Conservation (phyloP, 164 flowering plant genomes). For the Buxus sempervirens region DNA sequence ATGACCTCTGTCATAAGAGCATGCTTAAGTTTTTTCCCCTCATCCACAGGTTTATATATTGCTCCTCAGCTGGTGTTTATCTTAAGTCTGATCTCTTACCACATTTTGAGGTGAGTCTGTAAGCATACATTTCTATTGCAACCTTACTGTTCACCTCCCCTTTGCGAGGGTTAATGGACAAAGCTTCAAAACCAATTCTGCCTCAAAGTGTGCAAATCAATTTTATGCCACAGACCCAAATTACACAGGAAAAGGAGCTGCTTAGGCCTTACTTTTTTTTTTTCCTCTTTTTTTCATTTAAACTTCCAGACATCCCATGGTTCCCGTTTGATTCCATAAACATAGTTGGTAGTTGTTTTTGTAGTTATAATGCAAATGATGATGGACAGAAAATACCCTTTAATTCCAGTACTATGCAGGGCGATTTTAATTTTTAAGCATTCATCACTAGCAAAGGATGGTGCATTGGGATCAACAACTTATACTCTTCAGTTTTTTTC, state of each 20-base stretch:
- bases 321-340: not conserved
- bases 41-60: constrained; percentile 86
- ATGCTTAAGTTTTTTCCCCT: no score
- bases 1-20: no score
- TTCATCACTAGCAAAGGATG: not conserved
- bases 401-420: no score
- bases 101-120: constrained; percentile 68
- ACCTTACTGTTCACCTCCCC: no score
- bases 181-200: not conserved
- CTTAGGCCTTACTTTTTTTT: no score
- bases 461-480: not conserved
- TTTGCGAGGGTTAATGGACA: not conserved
- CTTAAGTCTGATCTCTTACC: constrained; percentile 83
- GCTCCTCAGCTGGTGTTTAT: constrained; percentile 98
- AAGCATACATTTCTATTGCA: not conserved
- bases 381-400: not conserved
- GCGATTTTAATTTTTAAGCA: no score
- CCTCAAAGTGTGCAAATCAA: not conserved
- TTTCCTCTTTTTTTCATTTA: no score
- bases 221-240: no score
- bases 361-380: not conserved
- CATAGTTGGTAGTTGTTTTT: not conserved
- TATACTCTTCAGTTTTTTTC: constrained; percentile 1
- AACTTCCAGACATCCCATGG: no score
- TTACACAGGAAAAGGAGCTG: not conserved